Evolutionary conservation across 371 early-diverging fungal genomes (phyloP).

Genomic region (Mucor piriformis): DNA sequence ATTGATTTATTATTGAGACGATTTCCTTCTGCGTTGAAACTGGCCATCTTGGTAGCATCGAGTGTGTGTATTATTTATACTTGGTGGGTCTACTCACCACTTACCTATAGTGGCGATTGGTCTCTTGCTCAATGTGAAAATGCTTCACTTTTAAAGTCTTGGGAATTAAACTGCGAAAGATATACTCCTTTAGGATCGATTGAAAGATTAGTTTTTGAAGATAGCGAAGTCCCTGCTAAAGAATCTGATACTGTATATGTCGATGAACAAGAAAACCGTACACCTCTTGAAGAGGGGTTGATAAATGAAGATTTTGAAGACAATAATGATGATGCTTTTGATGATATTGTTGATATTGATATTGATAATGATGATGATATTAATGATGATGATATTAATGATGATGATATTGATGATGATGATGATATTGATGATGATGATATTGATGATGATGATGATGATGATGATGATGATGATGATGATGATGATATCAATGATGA

Average conservation of each 20-base stretch:
- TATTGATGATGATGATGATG: background rate
- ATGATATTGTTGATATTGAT: too few relatives aligned
- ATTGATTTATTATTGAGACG: constrained; percentile 74
- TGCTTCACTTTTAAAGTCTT: constrained; percentile 8
- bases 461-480: background rate
- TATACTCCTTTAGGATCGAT: background rate
- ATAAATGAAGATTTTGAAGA: too few relatives aligned
- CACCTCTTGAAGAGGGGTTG: background rate
- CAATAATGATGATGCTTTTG: constrained; percentile 5
- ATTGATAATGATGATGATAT: too few relatives aligned
- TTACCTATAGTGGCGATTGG: constrained; percentile 76
- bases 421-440: constrained; percentile 3
- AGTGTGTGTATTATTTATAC: constrained; percentile 42
- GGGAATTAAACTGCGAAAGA: constrained; percentile 19
- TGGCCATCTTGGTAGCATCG: constrained; percentile 47
- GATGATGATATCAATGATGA: constrained; percentile 8
- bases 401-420: background rate
- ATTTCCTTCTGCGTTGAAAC: constrained; percentile 38
- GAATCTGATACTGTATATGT: background rate
- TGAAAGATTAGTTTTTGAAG: background rate
- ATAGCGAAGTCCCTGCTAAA: background rate
- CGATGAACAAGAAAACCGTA: background rate
- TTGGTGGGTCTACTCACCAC: constrained; percentile 70
- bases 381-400: too few relatives aligned
- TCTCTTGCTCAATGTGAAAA: constrained; percentile 13